Base-by-base conservation (phyloP, 805 yeast species). In the Starmera pachycereana region DNA sequence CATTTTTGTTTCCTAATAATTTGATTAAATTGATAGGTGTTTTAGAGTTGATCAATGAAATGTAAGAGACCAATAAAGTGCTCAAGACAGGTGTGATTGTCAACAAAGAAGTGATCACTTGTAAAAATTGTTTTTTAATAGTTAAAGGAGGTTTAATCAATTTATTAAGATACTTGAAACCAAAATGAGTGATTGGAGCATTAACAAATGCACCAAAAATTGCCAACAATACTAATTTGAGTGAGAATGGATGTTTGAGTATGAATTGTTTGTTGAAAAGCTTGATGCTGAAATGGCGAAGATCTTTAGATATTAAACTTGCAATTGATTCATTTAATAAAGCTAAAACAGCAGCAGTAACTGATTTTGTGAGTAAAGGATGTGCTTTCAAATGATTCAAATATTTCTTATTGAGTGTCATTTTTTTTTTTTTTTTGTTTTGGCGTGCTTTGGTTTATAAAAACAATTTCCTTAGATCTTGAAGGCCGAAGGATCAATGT, bases 311-410 rank as follows among this genome's bases (percentile, higher is more conserved):
- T 12, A 72, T 49, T 0, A 60, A 43, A 3, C 77, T 64, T 1
- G 85, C 80, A 12, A 78, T 64, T 32, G 69, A 58, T 52, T 79
- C 87, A 47, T 77, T 78, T 35, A 78, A 58, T 1, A 74, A 65
- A 8, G 72, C 71, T n/a, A 78, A 59, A 1, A 70, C 51, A 0
- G 74, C 80, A 2, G 78, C 68, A 0, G 85, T 78, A 14, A 71
- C 45, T 1, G 78, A 64, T 51, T 79, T 79, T 37, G 84, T 78
- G 36, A 73, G 54, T 11, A 79, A 55, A 1, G 87, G 87, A 44
- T 74, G 63, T 41, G 60, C 63, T 8, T 57, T 49, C 33, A 78
- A 53, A 29, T 61, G 57, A 3, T 49, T 40, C 22, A 72, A 56
- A 46, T 76, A 66, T 14, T 44, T 48, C 37, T 45, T 38, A 29